These are phyloP conservation scores for Elsinoe fawcettii DNA, from an alignment of 2,329 filamentous ascomycete genomes.

Conservation along the genomic window DNA sequence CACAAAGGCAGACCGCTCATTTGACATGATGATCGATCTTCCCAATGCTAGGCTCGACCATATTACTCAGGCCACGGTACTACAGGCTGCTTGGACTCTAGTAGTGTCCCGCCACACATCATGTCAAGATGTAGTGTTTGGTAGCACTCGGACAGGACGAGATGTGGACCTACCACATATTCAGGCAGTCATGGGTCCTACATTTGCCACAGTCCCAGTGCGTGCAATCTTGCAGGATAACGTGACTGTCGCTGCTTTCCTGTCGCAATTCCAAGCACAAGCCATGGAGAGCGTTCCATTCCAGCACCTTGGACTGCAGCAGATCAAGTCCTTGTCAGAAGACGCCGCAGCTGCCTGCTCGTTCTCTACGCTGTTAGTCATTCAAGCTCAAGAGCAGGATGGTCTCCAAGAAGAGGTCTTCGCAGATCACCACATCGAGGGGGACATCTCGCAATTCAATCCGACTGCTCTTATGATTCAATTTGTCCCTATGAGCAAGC, in stretches of 20 bases:
- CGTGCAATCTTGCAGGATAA: background rate
- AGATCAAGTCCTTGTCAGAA: background rate
- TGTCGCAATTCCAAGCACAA: background rate
- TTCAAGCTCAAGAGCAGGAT: background rate
- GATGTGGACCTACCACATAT: background rate
- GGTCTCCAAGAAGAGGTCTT: background rate
- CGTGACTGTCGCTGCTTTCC: background rate
- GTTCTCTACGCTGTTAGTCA: background rate
- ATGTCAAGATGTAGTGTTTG: background rate
- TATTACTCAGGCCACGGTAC: background rate
- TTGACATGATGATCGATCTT: background rate
- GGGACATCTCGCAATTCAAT: constrained; percentile 5
- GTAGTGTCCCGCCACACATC: background rate
- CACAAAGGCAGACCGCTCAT: background rate
- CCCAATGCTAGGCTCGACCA: background rate
- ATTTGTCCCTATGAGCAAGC: background rate
- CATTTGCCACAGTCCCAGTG: background rate
- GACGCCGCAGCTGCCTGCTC: constrained; percentile 5
- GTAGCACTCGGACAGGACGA: constrained; percentile 1
- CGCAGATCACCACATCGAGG: background rate
- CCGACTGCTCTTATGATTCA: constrained; percentile 1
- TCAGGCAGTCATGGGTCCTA: background rate
- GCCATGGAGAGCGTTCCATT: background rate
- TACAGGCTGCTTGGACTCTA: background rate
- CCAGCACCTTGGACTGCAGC: constrained; percentile 3